A percentile compares a stretch with the other conserved stretches of the same genome.
Evolutionary conservation across 2,329 filamentous ascomycete genomes (phyloP).

Genomic region (Trichoderma atrobrunneum): DNA sequence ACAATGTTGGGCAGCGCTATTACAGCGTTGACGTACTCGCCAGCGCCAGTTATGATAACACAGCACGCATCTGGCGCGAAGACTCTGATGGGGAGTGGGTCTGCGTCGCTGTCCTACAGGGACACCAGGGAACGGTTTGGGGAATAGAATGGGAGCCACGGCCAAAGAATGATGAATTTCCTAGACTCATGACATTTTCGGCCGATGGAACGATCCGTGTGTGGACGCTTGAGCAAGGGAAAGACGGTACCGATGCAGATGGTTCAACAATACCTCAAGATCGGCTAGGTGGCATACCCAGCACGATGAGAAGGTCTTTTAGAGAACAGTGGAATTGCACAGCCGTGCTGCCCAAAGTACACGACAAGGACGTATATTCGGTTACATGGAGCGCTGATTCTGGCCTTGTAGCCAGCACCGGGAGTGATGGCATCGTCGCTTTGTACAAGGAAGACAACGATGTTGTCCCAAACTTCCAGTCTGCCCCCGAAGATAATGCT

Average conservation of each 20-base stretch:
- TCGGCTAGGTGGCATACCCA: constrained; percentile 67
- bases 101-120: constrained; percentile 77
- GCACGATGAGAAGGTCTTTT: constrained; percentile 75
- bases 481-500: constrained; percentile 25
- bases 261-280: constrained; percentile 33
- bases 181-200: constrained; percentile 75
- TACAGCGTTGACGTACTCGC: constrained; percentile 72
- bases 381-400: constrained; percentile 76
- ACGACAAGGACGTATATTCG: constrained; percentile 80
- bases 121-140: constrained; percentile 88
- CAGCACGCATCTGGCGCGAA: constrained; percentile 82
- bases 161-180: constrained; percentile 44
- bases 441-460: constrained; percentile 66
- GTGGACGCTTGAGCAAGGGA: constrained; percentile 66
- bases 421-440: constrained; percentile 79
- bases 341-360: constrained; percentile 67
- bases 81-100: constrained; percentile 89
- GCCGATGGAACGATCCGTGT: constrained; percentile 78
- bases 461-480: neutral
- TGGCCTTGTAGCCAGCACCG: constrained; percentile 80
- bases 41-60: constrained; percentile 92
- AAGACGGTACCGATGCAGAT: constrained; percentile 42
- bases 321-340: constrained; percentile 85
- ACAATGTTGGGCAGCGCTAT: constrained; percentile 36
- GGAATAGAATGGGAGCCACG: constrained; percentile 68